phyloP scores from a whole-genome alignment of 192 early-diverging fungal genomes.

The Rhizophagus clarus region DNA sequence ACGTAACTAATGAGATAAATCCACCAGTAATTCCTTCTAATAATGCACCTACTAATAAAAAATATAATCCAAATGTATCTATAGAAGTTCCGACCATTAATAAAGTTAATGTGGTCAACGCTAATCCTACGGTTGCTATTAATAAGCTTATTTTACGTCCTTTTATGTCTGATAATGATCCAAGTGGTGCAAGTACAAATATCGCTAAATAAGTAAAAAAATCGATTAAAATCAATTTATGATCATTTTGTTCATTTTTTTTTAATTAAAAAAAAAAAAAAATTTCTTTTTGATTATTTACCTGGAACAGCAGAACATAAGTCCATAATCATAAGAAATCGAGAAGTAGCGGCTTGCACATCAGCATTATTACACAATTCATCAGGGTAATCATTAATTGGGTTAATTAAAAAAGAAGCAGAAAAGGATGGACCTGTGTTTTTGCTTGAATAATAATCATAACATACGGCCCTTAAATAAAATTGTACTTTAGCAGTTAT shows the following conservation, averaged over 20 bases:
- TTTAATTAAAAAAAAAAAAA: too few species aligned
- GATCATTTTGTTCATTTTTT: not conserved
- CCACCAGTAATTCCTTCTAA: conserved; percentile 15
- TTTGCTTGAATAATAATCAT: conserved; percentile 2
- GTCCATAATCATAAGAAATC: not conserved
- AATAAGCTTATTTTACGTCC: conserved; percentile 17
- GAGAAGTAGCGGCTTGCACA: not conserved
- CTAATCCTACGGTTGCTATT: not conserved
- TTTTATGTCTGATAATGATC: conserved; percentile 18
- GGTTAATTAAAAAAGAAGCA: not conserved
- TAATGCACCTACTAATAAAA: not conserved
- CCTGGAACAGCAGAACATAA: conserved; percentile 12
- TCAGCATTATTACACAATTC: not conserved
- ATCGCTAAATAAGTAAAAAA: not conserved
- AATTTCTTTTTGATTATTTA: not conserved
- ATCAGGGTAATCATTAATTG: not conserved
- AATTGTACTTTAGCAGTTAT: not conserved
- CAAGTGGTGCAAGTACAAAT: conserved; percentile 18
- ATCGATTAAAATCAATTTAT: not conserved
- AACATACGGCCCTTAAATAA: not conserved
- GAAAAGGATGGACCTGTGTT: not conserved
- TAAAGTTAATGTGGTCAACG: not conserved
- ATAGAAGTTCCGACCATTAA: conserved; percentile 4
- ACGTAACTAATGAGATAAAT: not conserved
- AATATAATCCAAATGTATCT: not conserved